A percentile compares a stretch with the other conserved stretches of the same genome.
These are phyloP conservation scores for Cryptococcus jaspeensis DNA, from an alignment of 1,284 basidiomycete species.

Conservation along the genomic window DNA sequence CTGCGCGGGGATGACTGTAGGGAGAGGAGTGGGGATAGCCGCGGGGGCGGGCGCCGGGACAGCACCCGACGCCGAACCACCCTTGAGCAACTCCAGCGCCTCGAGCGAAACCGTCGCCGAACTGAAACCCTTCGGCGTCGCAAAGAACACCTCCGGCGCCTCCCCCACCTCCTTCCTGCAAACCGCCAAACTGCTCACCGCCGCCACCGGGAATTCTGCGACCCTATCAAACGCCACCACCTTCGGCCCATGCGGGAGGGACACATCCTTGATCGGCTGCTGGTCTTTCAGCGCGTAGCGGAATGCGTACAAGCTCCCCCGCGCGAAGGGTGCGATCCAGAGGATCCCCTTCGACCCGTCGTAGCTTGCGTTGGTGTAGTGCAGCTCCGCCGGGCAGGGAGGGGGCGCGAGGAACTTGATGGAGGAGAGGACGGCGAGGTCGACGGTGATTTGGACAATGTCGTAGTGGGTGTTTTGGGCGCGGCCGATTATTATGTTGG, in stretches of 20 bases:
- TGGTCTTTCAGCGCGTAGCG: conserved; percentile 39
- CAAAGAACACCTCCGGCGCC: conserved; percentile 32
- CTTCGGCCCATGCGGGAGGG: conserved; percentile 9
- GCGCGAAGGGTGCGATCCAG: conserved; percentile 33
- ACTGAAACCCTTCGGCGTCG: conserved; percentile 31
- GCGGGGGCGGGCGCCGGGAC: neutral
- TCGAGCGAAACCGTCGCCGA: conserved; percentile 24
- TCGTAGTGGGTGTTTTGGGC: conserved; percentile 39
- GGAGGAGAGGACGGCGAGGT: conserved; percentile 35
- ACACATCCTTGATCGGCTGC: conserved; percentile 27
- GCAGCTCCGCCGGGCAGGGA: conserved; percentile 10
- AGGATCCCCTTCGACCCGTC: conserved; percentile 28
- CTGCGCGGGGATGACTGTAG: neutral
- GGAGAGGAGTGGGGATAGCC: neutral
- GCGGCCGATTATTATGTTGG: conserved; percentile 42
- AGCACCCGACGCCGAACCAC: neutral
- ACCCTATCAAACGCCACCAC: conserved; percentile 29
- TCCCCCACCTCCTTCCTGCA: conserved; percentile 11
- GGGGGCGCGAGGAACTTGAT: conserved; percentile 33
- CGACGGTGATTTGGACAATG: conserved; percentile 42
- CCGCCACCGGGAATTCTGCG: conserved; percentile 35
- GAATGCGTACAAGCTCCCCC: conserved; percentile 36
- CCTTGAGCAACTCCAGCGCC: neutral
- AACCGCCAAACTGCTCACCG: conserved; percentile 28
- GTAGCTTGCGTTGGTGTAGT: conserved; percentile 39